These are phyloP conservation scores for Emergomyces africanus DNA, from an alignment of 2,329 filamentous ascomycete genomes.

Conservation along the genomic window DNA sequence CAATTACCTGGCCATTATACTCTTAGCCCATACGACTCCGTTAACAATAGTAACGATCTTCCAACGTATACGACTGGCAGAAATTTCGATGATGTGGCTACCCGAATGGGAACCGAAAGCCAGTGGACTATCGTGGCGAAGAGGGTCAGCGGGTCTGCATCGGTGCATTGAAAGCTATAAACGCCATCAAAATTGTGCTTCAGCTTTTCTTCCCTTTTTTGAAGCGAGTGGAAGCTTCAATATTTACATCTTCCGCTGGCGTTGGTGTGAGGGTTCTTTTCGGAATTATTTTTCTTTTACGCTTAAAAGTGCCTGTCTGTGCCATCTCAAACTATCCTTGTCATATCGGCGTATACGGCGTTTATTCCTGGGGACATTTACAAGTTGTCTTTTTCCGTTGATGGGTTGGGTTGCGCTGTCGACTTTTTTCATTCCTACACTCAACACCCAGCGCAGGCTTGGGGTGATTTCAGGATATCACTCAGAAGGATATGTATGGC, in stretches of 20 bases:
- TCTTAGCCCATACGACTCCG: conserved; percentile 3
- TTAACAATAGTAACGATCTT: conserved; percentile 5
- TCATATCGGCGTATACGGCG: not conserved
- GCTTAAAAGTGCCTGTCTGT: not conserved
- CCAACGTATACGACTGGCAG: conserved; percentile 4
- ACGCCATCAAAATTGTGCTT: not conserved
- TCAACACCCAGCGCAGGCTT: not conserved
- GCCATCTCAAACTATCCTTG: not conserved
- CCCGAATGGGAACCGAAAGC: conserved; percentile 5
- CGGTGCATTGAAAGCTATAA: not conserved
- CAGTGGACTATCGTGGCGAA: conserved; percentile 9
- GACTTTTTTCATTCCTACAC: not conserved
- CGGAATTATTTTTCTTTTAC: not conserved
- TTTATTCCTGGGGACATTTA: not conserved
- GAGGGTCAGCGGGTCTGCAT: not conserved
- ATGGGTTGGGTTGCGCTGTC: not conserved
- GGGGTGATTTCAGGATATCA: not conserved
- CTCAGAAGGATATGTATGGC: not conserved
- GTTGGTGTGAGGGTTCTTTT: not conserved
- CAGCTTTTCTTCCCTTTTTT: not conserved
- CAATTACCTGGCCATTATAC: conserved; percentile 11
- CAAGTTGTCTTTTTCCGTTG: not conserved
- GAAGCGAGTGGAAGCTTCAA: not conserved
- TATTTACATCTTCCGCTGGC: not conserved
- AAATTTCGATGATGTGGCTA: conserved; percentile 7